Percentiles rank a stretch among this genome's conserved stretches.
phyloP scores from a whole-genome alignment of 768 basidiomycete genomes.

The Boletus rubescentipes region DNA sequence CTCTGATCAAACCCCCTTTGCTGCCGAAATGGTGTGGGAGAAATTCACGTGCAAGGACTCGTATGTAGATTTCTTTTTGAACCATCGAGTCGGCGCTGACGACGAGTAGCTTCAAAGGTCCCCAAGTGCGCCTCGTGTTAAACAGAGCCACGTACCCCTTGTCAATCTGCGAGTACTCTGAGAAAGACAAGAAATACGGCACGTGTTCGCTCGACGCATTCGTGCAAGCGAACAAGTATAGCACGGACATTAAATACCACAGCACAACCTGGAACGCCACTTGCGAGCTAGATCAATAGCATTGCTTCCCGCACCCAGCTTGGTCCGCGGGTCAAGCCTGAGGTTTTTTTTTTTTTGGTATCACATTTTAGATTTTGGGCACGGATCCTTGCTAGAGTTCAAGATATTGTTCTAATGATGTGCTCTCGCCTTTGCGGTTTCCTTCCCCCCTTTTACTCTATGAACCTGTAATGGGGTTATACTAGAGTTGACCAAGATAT shows the following conservation, averaged over 20 bases:
- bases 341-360: too few species aligned
- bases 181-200: conserved; percentile 32
- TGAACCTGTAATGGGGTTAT: too few species aligned
- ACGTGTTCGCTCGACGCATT: conserved; percentile 39
- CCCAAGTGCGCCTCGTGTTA: conserved; percentile 42
- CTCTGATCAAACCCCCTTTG: conserved; percentile 42
- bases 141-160: conserved; percentile 41
- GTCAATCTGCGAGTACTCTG: conserved; percentile 29
- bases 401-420: too few species aligned
- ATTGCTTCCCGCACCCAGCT: too few species aligned
- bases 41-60: conserved; percentile 38
- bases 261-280: conserved; percentile 37
- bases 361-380: too few species aligned
- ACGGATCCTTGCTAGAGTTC: too few species aligned
- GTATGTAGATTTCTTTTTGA: conserved; percentile 14
- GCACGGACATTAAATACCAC: conserved; percentile 28
- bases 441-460: too few species aligned
- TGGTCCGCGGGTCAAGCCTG: too few species aligned
- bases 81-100: neutral
- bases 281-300: conserved; percentile 24
- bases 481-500: too few species aligned
- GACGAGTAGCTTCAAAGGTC: conserved; percentile 28
- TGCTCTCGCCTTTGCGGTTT: too few species aligned
- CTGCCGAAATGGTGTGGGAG: conserved; percentile 44
- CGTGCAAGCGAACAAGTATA: conserved; percentile 27